Evolutionary conservation across 2,329 filamentous ascomycete species (phyloP), one percentile per base, ranked within the genome.

Genomic region (Aureobasidium sp.): DNA sequence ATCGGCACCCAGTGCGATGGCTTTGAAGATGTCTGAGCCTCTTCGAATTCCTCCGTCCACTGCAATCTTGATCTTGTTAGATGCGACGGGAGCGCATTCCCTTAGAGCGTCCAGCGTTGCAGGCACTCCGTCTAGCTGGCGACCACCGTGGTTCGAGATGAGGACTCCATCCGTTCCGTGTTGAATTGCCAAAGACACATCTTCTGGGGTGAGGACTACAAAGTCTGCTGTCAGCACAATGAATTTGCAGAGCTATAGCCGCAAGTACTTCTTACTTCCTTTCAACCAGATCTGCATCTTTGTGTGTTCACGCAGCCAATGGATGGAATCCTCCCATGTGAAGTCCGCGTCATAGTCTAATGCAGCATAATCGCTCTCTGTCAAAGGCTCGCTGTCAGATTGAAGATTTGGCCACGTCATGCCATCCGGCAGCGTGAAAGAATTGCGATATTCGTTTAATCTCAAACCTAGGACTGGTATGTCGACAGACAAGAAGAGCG

Each of bases 41-140:
- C 79, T 77, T 43, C 82, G 69, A 36, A 85, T 79, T 0, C 83
- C 82, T 10, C 78, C 81, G 67, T 89, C 87, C n/a, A 88, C 81
- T 47, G 87, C 78, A 24, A 89, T 77, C 0, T 81, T 81, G n/a
- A 87, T 75, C 63, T 78, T 79, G 20, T 79, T 78, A 2, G 70
- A 66, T 0, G 73, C 75, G 6, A 73, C 74, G 2, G 68, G 67
- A 0, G 72, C 76, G 50, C 74, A 75, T 53, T 77, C 74, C 0
- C 71, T 71, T 9, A 79, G 68, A 8, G 72, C 78, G 61, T 84
- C 83, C 4, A 86, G 72, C 5, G 80, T 80, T 3, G 78, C 79
- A 7, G 80, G 75, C 2, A 81, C 81, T 3, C 82, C 51, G 36
- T 55, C n/a, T n/a, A n/a, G n/a, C n/a, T n/a, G n/a, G n/a, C n/a